Evolutionary conservation across 1,139 yeast species (phyloP).

Genomic region (Hemisphaericaspora subhashii): DNA sequence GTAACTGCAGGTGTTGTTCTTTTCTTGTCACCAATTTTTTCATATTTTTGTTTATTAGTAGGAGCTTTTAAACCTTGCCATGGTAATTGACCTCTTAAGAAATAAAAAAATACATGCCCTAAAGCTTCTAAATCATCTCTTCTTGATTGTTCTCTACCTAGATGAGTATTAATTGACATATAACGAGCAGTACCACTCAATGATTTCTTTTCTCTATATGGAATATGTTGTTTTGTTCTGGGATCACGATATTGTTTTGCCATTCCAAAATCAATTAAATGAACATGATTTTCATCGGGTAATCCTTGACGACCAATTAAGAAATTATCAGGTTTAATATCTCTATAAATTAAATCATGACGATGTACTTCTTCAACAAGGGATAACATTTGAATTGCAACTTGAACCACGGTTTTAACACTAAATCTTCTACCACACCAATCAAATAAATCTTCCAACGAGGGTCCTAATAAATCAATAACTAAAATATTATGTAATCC

Average conservation of each 20-base stretch:
- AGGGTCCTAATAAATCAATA: slow-evolving; percentile 92
- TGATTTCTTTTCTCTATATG: slow-evolving; percentile 92
- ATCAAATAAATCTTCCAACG: slow-evolving; percentile 92
- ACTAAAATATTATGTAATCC: slow-evolving; percentile 93
- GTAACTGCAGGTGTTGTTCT: slow-evolving; percentile 80
- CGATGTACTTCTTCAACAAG: slow-evolving; percentile 87
- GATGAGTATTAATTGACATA: slow-evolving; percentile 95
- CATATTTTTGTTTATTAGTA: slow-evolving; percentile 93
- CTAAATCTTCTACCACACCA: slow-evolving; percentile 95
- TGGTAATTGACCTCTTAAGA: slow-evolving; percentile 89
- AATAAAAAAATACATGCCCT: slow-evolving; percentile 94
- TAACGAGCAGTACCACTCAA: slow-evolving; percentile 96
- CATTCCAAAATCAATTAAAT: slow-evolving; percentile 90
- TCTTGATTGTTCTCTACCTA: slow-evolving; percentile 94
- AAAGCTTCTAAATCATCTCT: slow-evolving; percentile 94
- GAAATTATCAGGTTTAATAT: slow-evolving; percentile 94
- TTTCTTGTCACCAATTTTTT: slow-evolving; percentile 93
- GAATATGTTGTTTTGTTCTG: slow-evolving; percentile 90
- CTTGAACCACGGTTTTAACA: slow-evolving; percentile 84
- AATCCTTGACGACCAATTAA: slow-evolving; percentile 72
- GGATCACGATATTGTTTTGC: slow-evolving; percentile 97
- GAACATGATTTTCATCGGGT: slow-evolving; percentile 52
- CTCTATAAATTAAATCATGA: slow-evolving; percentile 87
- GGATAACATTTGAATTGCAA: slow-evolving; percentile 89
- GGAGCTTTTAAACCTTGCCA: slow-evolving; percentile 99